Base-by-base conservation (phyloP, 2,329 filamentous ascomycete genomes). In the Aspergillus sclerotialis region DNA sequence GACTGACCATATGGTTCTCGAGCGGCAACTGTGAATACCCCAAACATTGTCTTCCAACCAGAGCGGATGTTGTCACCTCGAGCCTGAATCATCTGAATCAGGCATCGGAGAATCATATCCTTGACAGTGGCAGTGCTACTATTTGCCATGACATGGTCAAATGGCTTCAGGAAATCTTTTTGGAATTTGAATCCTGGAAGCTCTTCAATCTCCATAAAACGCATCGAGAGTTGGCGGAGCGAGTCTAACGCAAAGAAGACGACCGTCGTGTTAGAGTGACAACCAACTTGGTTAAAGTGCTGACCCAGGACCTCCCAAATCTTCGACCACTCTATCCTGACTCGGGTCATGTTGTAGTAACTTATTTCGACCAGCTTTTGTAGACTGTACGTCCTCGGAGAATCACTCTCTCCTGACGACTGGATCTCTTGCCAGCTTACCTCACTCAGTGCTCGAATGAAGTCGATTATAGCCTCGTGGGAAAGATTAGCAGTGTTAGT, bases 391-490 rank as follows among this genome's bases (percentile, higher is more conserved):
- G 90, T 98, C 35, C 93, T 80, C 8, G 92, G 92, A 14, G 87
- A 93, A 40, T 98, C 92, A 54, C 90, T 95, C 37, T 90, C 86
- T 0, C 92, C 92, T 0, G 92, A 96, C 3, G 92, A 94, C 57
- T 93, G 90, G 53, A 98, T 98, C 61, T 98, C 92, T 54, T 96
- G 90, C 92, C 92, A 96, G 61, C 90, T 96, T 45, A 98, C 90
- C 57, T 95, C 88, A 6, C 86, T 94, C 38, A 98, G 66, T 0
- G 92, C 89, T 36, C 81, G 80, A 32, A 94, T 90, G 58, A 98
- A 98, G 58, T 94, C 82, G 1, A 96, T 84, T 52, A 98, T 98
- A 3, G 90, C 89, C 46, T 95, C 88, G 39, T 89, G 89, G 4
- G 84, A 89, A 2, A 98, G 73, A 49, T 93, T 89, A 7, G 89